Percentiles rank a stretch among this genome's conserved stretches.
Conservation (phyloP, 352 stramenopile species). For the Phytophthora boehmeriae region DNA sequence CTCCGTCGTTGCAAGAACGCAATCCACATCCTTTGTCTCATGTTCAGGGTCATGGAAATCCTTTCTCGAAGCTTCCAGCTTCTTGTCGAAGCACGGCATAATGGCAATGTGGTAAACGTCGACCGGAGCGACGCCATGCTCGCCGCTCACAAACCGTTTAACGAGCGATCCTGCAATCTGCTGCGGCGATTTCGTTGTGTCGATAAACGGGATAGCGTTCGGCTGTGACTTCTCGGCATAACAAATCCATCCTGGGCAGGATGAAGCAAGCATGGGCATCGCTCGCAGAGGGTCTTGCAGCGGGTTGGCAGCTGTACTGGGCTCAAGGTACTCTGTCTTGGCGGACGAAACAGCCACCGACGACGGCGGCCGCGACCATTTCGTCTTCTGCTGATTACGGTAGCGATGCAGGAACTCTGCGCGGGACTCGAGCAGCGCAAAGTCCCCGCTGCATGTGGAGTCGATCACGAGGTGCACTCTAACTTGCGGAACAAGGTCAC, state of each 20-base stretch:
- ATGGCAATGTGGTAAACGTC: conserved; percentile 95
- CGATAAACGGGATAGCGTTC: conserved; percentile 95
- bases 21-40: conserved; percentile 92
- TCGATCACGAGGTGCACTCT: conserved; percentile 93
- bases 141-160: conserved; percentile 76
- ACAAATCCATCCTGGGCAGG: conserved; percentile 97
- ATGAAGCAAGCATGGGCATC: conserved; percentile 95
- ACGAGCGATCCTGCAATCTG: conserved; percentile 91
- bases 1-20: conserved; percentile 91
- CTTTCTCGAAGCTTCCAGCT: conserved; percentile 96
- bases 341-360: conserved; percentile 71
- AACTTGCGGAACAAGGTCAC: conserved; percentile 78
- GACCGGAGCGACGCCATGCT: conserved; percentile 48
- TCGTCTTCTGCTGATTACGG: conserved; percentile 77
- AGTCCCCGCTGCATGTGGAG: conserved; percentile 90
- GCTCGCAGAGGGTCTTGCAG: conserved; percentile 68
- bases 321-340: conserved; percentile 73
- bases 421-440: conserved; percentile 93
- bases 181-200: conserved; percentile 95
- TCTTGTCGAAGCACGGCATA: conserved; percentile 99
- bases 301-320: conserved; percentile 49
- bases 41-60: conserved; percentile 77
- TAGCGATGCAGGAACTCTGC: conserved; percentile 90
- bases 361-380: conserved; percentile 66
- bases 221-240: conserved; percentile 97